Evolutionary conservation across 2,329 filamentous ascomycete genomes (phyloP).

Genomic region (Microdochium trichocladiopsis): DNA sequence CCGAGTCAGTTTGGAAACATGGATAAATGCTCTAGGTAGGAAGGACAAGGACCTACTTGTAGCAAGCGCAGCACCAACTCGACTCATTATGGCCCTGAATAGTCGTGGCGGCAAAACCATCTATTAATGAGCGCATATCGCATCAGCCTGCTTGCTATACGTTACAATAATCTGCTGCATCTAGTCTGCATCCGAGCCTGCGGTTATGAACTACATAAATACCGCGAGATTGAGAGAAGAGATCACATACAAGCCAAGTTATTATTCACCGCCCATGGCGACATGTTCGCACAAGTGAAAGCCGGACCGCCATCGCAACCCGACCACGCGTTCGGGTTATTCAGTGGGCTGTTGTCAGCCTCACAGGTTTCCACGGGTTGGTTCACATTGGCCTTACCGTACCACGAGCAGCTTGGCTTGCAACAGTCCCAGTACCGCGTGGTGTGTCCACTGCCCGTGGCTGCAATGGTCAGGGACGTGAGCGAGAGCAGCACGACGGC

Average conservation of each 20-base stretch:
- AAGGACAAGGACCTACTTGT: conserved; percentile 27
- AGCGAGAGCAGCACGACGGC: neutral
- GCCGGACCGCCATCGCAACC: conserved; percentile 42
- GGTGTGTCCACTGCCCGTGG: conserved; percentile 14
- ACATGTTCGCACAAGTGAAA: conserved; percentile 44
- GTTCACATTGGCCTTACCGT: conserved; percentile 34
- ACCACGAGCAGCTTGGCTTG: conserved; percentile 48
- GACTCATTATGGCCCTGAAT: conserved; percentile 37
- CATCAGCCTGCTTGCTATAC: neutral
- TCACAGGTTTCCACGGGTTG: conserved; percentile 36
- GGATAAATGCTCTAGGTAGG: neutral
- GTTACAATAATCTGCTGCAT: neutral
- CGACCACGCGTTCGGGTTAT: conserved; percentile 28
- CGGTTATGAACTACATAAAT: neutral
- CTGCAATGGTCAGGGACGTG: conserved; percentile 3
- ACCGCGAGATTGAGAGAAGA: neutral
- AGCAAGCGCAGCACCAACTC: conserved; percentile 49
- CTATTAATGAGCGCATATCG: neutral
- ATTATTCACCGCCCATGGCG: conserved; percentile 43
- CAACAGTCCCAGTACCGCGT: conserved; percentile 44
- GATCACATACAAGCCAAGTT: conserved; percentile 31
- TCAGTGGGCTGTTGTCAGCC: conserved; percentile 34
- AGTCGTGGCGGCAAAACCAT: conserved; percentile 46
- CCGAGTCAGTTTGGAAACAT: neutral
- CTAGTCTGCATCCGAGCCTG: neutral